Base-by-base conservation (phyloP, 495 filamentous ascomycete genomes). In the Aeminium ludgeri region DNA sequence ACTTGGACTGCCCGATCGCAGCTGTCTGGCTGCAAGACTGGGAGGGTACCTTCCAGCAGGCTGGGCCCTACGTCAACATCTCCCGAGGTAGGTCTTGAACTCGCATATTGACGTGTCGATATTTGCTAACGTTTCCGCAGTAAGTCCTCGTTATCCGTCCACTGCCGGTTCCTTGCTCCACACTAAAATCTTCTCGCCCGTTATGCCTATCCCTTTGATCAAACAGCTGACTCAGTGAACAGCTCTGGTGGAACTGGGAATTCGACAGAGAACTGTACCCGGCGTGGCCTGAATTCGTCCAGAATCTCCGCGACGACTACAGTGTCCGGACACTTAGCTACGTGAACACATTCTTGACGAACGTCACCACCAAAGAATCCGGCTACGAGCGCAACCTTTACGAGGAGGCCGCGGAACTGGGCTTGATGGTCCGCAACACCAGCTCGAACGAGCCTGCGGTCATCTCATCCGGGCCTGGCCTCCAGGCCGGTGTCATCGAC, bases 191-290 rank as follows among this genome's bases (percentile, higher is more conserved):
- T n/a, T n/a, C n/a, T n/a, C n/a, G n/a, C n/a, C n/a, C n/a, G n/a
- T n/a, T n/a, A n/a, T n/a, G n/a, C n/a, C 23, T 25, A 3, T 25
- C 23, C 23, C 23, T 25, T n/a, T 8, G 23, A 25, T 8, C 23
- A 8, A 3, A 25, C 8, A 8, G 23, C 23, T 25, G 23, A 25
- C 23, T 25, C 8, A 4, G 4, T 8, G 4, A 3, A 25, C 23
- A 25, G 23, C 38, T 40, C 2, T 31, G 29, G 27, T 40, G 38
- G 38, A 40, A 40, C 27, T 40, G 38, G 38, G 38, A 40, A 28
- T 25, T 30, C n/a, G 29, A 40, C 29, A 28, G 17, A 15, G 38
- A 13, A 8, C 19, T 40, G 2, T 40, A 40, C 25, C 38, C 38
- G 6, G 10, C 19, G 6, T 40, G 38, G 38, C 17, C 29, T 10